Evolutionary conservation across 2,329 filamentous ascomycete genomes (phyloP), one percentile per base, ranked within the genome.

Genomic region (Paraphoma chrysanthemicola): DNA sequence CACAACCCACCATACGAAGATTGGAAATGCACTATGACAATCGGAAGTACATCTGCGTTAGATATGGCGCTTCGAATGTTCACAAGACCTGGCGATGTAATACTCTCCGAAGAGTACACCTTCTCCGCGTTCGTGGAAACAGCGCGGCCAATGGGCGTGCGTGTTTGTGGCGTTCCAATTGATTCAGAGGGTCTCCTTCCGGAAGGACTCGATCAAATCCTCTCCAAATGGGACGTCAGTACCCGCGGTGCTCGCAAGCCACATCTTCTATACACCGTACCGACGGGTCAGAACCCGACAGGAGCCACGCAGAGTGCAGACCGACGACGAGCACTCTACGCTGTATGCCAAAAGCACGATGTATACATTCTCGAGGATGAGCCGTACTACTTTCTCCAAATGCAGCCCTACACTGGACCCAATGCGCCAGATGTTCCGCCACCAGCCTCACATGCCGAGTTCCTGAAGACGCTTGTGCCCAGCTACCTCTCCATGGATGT

Each of bases 341-440:
- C 82, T 36, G 84, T 96, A 12, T 90, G 89, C 31, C 89, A 90
- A 73, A 92, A 92, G 79, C 92, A 97, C 76, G 91, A 97, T 71
- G 71, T 97, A 41, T 90, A 86, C 79, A 93, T 97, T 71, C 80
- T 97, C 65, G 93, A 97, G 79, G 93, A 97, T 73, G 93, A 97
- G 74, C 93, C 93, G 1, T 97, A 97, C 80, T 97, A 96, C 79
- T 97, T 94, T 80, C 83, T 97, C 36, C 93, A 97, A 77, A 91
- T 93, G 90, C 87, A 91, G 66, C 87, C 89, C 0, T 94, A 93
- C 77, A 83, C 83, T 1, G 83, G 85, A 12, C 78, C 82, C 31
- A 76, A 82, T 61, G 77, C 81, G 14, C 76, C 83, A 0, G 77
- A 81, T 1, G 78, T 81, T 4, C 84, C 86, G 6, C 81, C 85